Conservation (phyloP, 306 rosid species). For the Acacia confusa region DNA sequence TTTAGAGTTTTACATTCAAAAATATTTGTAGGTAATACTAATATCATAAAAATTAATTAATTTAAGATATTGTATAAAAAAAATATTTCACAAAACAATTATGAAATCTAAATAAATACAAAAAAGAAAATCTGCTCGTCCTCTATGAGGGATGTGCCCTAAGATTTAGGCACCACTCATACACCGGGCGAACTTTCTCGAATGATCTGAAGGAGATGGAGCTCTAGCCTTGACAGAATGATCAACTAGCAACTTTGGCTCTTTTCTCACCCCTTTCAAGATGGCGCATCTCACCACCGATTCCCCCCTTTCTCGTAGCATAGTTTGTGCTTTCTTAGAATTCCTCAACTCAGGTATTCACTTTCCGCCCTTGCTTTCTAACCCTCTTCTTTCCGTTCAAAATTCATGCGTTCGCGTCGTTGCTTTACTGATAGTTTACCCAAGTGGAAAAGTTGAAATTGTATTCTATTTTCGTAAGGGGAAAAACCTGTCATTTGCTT, state of each 20-base stretch:
- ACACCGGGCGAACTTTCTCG: constrained; percentile 36
- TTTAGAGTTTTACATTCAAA: too few relatives aligned
- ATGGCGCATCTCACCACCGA: constrained; percentile 63
- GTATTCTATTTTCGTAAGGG: not conserved
- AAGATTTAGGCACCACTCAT: too few relatives aligned
- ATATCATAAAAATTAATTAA: too few relatives aligned
- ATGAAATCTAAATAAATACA: too few relatives aligned
- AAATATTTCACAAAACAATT: too few relatives aligned
- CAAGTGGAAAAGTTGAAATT: not conserved
- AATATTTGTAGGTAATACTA: too few relatives aligned
- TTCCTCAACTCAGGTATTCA: constrained; percentile 67
- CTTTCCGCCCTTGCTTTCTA: not conserved
- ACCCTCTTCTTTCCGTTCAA: not conserved
- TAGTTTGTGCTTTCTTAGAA: constrained; percentile 72
- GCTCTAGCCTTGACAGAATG: constrained; percentile 1
- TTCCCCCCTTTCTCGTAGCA: constrained; percentile 76
- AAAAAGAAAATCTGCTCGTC: too few relatives aligned
- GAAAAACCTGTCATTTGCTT: not conserved
- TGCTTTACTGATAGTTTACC: not conserved
- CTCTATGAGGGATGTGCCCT: too few relatives aligned
- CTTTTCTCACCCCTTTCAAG: not conserved
- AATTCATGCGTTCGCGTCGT: not conserved
- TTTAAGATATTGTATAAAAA: too few relatives aligned
- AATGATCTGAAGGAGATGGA: constrained; percentile 8
- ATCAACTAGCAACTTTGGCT: not conserved